phyloP scores from a whole-genome alignment of 179 eudicot species.

The Carnegiea gigantea region DNA sequence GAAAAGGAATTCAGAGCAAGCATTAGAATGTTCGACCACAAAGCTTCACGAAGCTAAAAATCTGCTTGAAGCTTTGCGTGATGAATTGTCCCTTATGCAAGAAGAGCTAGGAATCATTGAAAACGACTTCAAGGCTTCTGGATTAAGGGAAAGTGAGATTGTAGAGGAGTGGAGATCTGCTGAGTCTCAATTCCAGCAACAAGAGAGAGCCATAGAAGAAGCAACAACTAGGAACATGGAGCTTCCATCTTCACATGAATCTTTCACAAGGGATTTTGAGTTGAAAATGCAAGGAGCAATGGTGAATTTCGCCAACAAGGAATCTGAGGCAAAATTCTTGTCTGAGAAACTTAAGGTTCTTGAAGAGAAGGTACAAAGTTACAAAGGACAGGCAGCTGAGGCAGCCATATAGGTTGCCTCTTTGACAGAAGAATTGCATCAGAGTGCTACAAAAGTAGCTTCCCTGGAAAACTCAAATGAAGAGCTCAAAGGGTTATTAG shows the following conservation, averaged over 20 bases:
- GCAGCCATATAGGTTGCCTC: background rate
- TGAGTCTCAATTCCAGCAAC: constrained; percentile 59
- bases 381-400: background rate
- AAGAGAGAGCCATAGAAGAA: constrained; percentile 50
- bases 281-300: constrained; percentile 64
- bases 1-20: constrained; percentile 30
- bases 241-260: constrained; percentile 55
- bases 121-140: constrained; percentile 37
- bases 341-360: constrained; percentile 51
- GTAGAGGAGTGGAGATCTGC: constrained; percentile 66
- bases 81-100: constrained; percentile 32
- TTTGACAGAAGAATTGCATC: background rate
- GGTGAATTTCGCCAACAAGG: constrained; percentile 44
- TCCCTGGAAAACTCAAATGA: constrained; percentile 6
- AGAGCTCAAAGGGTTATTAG: constrained; percentile 53
- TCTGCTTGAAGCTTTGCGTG: constrained; percentile 35
- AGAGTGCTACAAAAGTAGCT: background rate
- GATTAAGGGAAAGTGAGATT: constrained; percentile 56
- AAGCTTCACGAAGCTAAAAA: constrained; percentile 39
- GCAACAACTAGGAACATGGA: constrained; percentile 51
- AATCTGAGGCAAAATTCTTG: constrained; percentile 57
- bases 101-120: constrained; percentile 34
- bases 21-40: background rate
- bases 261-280: constrained; percentile 61
- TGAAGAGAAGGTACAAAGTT: constrained; percentile 46